phyloP scores from a whole-genome alignment of 768 basidiomycete genomes.

The Russula sp. region DNA sequence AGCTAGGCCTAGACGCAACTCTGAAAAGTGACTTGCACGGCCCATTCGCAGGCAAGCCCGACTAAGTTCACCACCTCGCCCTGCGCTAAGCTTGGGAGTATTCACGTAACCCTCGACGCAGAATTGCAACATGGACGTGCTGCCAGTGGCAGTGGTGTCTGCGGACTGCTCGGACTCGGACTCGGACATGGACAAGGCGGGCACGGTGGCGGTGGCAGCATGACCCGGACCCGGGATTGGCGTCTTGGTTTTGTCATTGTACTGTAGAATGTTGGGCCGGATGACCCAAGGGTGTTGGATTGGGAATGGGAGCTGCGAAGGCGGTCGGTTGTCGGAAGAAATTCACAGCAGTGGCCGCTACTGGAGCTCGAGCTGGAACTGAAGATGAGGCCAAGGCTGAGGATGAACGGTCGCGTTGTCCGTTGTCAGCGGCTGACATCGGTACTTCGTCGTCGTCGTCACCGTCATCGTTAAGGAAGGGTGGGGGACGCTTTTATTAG shows the following conservation, averaged over 20 bases:
- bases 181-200: no score
- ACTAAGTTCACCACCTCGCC: no score
- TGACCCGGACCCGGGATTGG: no score
- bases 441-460: conserved; percentile 13
- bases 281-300: neutral
- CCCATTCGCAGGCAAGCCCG: conserved; percentile 7
- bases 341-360: neutral
- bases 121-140: no score
- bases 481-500: conserved; percentile 3
- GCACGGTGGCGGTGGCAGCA: no score
- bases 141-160: no score
- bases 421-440: neutral
- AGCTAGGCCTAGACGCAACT: neutral
- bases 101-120: no score
- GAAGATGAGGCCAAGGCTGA: neutral
- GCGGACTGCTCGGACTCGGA: no score
- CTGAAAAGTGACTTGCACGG: conserved; percentile 28
- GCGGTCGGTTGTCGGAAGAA: conserved; percentile 22
- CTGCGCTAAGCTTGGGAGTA: no score
- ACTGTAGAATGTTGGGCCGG: conserved; percentile 11
- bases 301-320: conserved; percentile 9
- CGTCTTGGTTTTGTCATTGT: neutral
- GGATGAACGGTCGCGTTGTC: conserved; percentile 4
- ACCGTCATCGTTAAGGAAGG: conserved; percentile 5
- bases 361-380: no score